phyloP scores from a whole-genome alignment of 2,329 filamentous ascomycete species.

The Stemphylium beticola region DNA sequence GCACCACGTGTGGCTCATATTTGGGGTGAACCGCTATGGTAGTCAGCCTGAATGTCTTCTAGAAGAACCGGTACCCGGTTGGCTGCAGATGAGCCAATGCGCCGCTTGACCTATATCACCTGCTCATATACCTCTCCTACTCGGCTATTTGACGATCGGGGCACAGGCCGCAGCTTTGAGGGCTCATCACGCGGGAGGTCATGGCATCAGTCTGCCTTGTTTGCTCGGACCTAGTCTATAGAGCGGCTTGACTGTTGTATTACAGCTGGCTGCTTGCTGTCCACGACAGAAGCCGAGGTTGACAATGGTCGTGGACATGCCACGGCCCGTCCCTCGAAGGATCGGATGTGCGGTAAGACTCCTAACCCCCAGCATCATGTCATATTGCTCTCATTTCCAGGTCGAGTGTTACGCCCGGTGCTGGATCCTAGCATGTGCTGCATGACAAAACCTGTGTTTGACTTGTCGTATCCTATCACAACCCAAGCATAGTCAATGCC shows the following conservation, averaged over 20 bases:
- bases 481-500: slow-evolving; percentile 21
- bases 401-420: slow-evolving; percentile 6
- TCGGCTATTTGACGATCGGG: slow-evolving; percentile 47
- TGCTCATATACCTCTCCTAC: slow-evolving; percentile 37
- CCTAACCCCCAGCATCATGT: background rate
- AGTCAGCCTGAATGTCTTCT: slow-evolving; percentile 33
- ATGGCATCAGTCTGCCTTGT: background rate
- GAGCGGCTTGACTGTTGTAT: background rate
- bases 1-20: slow-evolving; percentile 14
- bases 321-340: slow-evolving; percentile 40
- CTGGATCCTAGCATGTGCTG: slow-evolving; percentile 25
- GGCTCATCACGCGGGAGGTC: slow-evolving; percentile 40
- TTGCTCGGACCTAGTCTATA: background rate
- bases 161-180: slow-evolving; percentile 24
- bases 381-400: slow-evolving; percentile 7
- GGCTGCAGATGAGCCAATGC: slow-evolving; percentile 29
- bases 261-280: background rate
- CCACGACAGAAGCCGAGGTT: slow-evolving; percentile 9
- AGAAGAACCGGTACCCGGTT: slow-evolving; percentile 33
- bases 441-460: slow-evolving; percentile 29
- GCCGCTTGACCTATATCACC: slow-evolving; percentile 38
- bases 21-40: slow-evolving; percentile 20
- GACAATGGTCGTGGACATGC: slow-evolving; percentile 17
- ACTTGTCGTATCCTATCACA: slow-evolving; percentile 37
- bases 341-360: slow-evolving; percentile 18